phyloP scores from a whole-genome alignment of 2,329 filamentous ascomycete species.

The Aspergillus amoenus region DNA sequence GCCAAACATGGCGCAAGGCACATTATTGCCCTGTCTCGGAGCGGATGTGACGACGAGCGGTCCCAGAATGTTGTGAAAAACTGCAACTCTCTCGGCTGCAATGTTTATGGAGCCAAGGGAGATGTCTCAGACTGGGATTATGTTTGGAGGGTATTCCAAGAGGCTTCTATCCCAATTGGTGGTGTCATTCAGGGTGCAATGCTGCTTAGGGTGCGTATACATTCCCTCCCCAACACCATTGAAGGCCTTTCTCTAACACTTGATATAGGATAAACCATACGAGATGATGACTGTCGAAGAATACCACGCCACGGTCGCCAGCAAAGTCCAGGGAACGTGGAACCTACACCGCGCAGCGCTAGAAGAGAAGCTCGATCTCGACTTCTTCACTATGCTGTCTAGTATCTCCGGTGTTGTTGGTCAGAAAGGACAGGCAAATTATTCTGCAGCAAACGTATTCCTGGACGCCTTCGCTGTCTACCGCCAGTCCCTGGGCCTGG shows the following conservation, averaged over 20 bases:
- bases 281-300: slow-evolving; percentile 33
- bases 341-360: slow-evolving; percentile 25
- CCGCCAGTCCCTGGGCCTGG: slow-evolving; percentile 13
- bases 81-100: neutral
- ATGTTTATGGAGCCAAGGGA: neutral
- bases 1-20: slow-evolving; percentile 8
- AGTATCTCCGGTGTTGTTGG: slow-evolving; percentile 25
- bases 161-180: slow-evolving; percentile 2
- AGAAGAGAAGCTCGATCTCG: neutral
- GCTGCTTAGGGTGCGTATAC: too few species aligned
- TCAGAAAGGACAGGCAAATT: slow-evolving; percentile 23
- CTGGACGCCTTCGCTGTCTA: slow-evolving; percentile 21
- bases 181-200: slow-evolving; percentile 13
- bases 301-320: slow-evolving; percentile 28
- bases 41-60: slow-evolving; percentile 3
- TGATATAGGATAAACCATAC: neutral
- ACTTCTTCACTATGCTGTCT: slow-evolving; percentile 27
- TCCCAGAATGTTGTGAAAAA: neutral
- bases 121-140: neutral
- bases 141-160: neutral
- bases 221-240: too few species aligned
- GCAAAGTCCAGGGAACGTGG: slow-evolving; percentile 34
- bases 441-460: slow-evolving; percentile 26
- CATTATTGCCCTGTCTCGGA: slow-evolving; percentile 12
- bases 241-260: too few species aligned